Evolutionary conservation across 2,329 filamentous ascomycete genomes (phyloP), one percentile per base, ranked within the genome.

Genomic region (Talaromyces atroroseus): DNA sequence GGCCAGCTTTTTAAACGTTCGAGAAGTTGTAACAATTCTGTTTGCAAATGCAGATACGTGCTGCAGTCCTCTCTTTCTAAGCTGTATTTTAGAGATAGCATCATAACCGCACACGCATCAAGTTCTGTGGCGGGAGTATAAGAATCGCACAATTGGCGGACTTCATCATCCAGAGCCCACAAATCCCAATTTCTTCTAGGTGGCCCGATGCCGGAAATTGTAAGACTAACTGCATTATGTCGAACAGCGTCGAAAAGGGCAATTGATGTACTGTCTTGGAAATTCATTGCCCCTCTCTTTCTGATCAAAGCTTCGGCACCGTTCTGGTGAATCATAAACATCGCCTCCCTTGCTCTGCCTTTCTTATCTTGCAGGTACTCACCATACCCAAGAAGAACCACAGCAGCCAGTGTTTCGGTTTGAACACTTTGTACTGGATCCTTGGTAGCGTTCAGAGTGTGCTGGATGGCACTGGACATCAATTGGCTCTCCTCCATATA

Each of bases 231-330:
- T n/a, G 52, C 47, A n/a, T 58, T 58, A 14, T 56, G 57, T 20
- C 52, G 21, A 12, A 56, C 57, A 5, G 57, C 57, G 32, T 48
- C 34, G 36, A 52, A 58, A 20, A 58, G 52, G 6, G 57, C 42
- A 12, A 58, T 32, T 2, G 57, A 56, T 2, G 32, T 42, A 12
- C 21, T 48, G n/a, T 56, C 57, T 12, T 52, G 42, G 18, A 58
- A 58, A n/a, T 58, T 58, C 48, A 52, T 44, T 5, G n/a, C 11
- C 1, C 34, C 48, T 36, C 57, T 36, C 36, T 18, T 36, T 18
- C 49, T 54, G 12, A 58, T 49, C 48, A 58, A 44, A 32, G 57
- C 52, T 18, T 58, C 57, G 4, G 57, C 52, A 12, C 57, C 57
- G 20, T 45, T 40, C 21, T 56, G 48, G 29, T 58, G 57, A 45